Evolutionary conservation across 768 basidiomycete genomes (phyloP).

Genomic region (Auricularia sp.): DNA sequence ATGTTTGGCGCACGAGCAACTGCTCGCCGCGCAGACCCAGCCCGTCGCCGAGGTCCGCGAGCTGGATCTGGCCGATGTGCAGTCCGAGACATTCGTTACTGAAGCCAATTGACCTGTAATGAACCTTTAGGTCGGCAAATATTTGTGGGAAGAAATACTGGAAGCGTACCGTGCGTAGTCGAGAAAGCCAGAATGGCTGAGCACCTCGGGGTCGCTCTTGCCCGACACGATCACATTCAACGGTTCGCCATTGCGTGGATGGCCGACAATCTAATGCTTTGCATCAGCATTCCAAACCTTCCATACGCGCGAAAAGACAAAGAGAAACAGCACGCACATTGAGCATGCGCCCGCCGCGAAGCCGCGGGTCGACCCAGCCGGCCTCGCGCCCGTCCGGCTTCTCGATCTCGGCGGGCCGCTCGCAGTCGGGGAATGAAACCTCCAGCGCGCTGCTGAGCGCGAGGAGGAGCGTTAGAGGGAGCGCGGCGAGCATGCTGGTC

Average conservation of each 20-base stretch:
- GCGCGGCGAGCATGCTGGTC: neutral
- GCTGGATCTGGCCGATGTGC: conserved; percentile 64
- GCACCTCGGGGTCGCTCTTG: conserved; percentile 66
- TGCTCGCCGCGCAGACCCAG: conserved; percentile 58
- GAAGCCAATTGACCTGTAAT: conserved; percentile 63
- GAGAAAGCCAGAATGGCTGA: conserved; percentile 63
- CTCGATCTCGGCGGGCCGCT: neutral
- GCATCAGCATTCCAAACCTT: neutral
- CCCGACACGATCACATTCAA: conserved; percentile 77
- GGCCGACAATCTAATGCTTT: conserved; percentile 36
- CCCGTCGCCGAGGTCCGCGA: conserved; percentile 79
- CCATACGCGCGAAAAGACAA: neutral
- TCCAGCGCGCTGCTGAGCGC: neutral
- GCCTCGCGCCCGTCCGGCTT: neutral
- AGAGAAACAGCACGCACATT: conserved; percentile 60
- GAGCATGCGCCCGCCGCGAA: conserved; percentile 61
- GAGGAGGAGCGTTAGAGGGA: neutral
- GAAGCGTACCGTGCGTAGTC: conserved; percentile 54
- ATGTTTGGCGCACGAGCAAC: conserved; percentile 67
- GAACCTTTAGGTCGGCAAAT: neutral
- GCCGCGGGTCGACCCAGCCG: conserved; percentile 57
- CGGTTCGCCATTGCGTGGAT: conserved; percentile 51
- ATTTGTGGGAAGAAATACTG: conserved; percentile 1
- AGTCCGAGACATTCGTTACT: conserved; percentile 75
- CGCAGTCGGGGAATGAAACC: neutral